Conservation (phyloP, 1,284 basidiomycete species). For the Coniferiporia weirii region DNA sequence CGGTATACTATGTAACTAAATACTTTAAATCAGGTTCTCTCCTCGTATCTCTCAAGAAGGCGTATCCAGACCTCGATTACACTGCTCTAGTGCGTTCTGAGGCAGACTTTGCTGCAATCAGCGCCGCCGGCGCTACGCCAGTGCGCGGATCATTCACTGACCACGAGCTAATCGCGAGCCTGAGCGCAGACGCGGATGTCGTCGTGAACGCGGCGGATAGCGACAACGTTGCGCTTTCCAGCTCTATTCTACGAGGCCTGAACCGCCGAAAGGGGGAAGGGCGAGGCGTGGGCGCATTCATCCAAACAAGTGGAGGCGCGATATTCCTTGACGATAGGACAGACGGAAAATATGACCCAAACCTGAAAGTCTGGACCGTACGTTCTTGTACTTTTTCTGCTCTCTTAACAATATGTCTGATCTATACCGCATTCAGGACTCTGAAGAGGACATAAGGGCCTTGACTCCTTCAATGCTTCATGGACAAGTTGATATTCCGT, state of each 20-base stretch:
- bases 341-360: constrained; percentile 16
- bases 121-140: neutral
- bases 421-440: constrained; percentile 13
- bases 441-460: constrained; percentile 17
- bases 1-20: neutral
- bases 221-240: constrained; percentile 19
- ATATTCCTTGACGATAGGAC: constrained; percentile 18
- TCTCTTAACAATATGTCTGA: neutral
- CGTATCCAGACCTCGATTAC: neutral
- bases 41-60: constrained; percentile 2
- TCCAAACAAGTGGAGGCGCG: constrained; percentile 24
- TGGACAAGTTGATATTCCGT: constrained; percentile 20
- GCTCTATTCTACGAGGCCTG: constrained; percentile 20
- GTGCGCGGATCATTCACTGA: neutral
- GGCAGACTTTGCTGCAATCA: neutral
- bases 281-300: constrained; percentile 15
- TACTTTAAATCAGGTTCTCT: neutral
- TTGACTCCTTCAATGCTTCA: constrained; percentile 16
- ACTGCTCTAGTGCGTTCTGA: constrained; percentile 4
- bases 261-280: constrained; percentile 12
- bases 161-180: constrained; percentile 1
- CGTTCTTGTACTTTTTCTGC: constrained; percentile 1
- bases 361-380: constrained; percentile 22
- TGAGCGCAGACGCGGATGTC: constrained; percentile 16
- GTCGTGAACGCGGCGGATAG: constrained; percentile 23